A percentile compares a stretch with the other conserved stretches of the same genome.
Conservation (phyloP, 2,329 filamentous ascomycete genomes). For the Salinomyces thailandicus region DNA sequence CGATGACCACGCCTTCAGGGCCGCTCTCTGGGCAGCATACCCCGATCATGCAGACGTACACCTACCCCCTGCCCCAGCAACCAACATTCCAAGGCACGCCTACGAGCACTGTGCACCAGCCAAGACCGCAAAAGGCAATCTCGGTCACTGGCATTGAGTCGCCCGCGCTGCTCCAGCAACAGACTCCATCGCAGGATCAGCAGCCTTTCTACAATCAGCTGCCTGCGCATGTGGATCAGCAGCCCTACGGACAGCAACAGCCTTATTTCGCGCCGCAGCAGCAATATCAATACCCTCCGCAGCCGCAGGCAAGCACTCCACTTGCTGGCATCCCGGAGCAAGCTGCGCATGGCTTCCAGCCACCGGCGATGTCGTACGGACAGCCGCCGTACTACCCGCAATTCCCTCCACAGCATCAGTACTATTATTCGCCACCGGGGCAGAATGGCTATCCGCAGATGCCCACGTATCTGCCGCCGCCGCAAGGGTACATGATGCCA, state of each 20-base stretch:
- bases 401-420: conserved; percentile 43
- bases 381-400: conserved; percentile 44
- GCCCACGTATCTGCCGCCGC: conserved; percentile 23
- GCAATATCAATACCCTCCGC: conserved; percentile 50
- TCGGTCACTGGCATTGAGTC: conserved; percentile 89
- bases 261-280: conserved; percentile 40
- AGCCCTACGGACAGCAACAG: conserved; percentile 40
- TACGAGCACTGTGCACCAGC: conserved; percentile 76
- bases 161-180: conserved; percentile 53
- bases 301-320: conserved; percentile 66
- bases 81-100: conserved; percentile 51
- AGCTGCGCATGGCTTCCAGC: conserved; percentile 81
- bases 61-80: conserved; percentile 45
- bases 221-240: conserved; percentile 58
- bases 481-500: conserved; percentile 20
- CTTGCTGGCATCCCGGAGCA: conserved; percentile 87
- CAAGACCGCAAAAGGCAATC: conserved; percentile 85
- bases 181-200: conserved; percentile 42
- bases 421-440: conserved; percentile 57
- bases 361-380: conserved; percentile 37
- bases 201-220: conserved; percentile 92
- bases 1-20: conserved; percentile 23
- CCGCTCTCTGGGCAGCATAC: conserved; percentile 27
- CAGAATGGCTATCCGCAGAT: conserved; percentile 16
- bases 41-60: conserved; percentile 41